Conservation (phyloP, 495 filamentous ascomycete species). For the Lasiosphaeris hirsuta region DNA sequence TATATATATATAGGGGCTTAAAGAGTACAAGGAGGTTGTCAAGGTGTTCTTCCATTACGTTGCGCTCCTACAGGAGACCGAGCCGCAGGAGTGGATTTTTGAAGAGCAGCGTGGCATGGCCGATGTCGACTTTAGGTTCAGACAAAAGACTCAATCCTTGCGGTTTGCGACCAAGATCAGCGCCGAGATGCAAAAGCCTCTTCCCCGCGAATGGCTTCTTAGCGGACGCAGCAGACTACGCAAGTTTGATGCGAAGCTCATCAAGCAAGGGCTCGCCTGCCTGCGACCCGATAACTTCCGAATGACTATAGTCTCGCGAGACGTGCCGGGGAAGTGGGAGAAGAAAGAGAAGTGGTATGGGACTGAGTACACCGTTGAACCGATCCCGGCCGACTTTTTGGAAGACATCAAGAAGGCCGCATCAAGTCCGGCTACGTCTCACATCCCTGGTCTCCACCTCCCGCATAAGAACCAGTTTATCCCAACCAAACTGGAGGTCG, state of each 20-base stretch:
- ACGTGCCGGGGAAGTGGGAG: slow-evolving; percentile 81
- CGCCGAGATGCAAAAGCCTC: slow-evolving; percentile 82
- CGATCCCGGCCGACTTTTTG: slow-evolving; percentile 75
- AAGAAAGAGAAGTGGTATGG: slow-evolving; percentile 96
- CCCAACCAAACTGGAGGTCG: slow-evolving; percentile 87
- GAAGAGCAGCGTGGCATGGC: slow-evolving; percentile 85
- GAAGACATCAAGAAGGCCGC: slow-evolving; percentile 63
- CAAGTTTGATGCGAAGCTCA: slow-evolving; percentile 71
- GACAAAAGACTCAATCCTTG: slow-evolving; percentile 85
- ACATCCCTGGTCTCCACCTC: slow-evolving; percentile 72
- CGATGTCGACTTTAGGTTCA: slow-evolving; percentile 92
- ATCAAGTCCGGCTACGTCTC: slow-evolving; percentile 50
- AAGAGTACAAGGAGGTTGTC: slow-evolving; percentile 80
- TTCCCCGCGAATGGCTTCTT: slow-evolving; percentile 81
- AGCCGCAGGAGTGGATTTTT: slow-evolving; percentile 89
- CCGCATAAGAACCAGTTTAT: slow-evolving; percentile 96
- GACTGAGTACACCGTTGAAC: slow-evolving; percentile 84
- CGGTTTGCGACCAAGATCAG: slow-evolving; percentile 81
- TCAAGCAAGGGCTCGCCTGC: slow-evolving; percentile 70
- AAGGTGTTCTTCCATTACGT: slow-evolving; percentile 94
- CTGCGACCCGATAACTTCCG: slow-evolving; percentile 88
- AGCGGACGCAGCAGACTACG: slow-evolving; percentile 67
- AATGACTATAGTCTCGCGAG: slow-evolving; percentile 73
- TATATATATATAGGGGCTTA: slow-evolving; percentile 46
- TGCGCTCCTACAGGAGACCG: slow-evolving; percentile 73